A percentile compares a stretch with the other conserved stretches of the same genome.
Evolutionary conservation across 176 grass and related monocot species (phyloP).

Genomic region (Triticum dicoccoides): DNA sequence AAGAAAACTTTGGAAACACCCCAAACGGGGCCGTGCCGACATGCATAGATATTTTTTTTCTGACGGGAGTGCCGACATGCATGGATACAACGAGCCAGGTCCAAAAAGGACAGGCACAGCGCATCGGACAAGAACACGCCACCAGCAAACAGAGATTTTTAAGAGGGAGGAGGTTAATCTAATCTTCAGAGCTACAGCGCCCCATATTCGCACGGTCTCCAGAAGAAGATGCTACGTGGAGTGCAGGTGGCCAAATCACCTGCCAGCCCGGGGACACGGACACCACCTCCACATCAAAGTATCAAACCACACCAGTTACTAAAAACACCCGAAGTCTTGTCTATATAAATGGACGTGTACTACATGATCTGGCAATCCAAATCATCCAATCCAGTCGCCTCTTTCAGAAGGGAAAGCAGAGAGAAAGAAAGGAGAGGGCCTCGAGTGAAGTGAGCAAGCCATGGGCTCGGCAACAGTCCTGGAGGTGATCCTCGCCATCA

Average conservation of each 20-base stretch:
- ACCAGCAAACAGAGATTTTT: slow-evolving; percentile 6
- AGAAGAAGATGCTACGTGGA: slow-evolving; percentile 13
- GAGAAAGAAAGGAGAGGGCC: neutral
- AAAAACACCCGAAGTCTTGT: neutral
- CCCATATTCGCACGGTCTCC: neutral
- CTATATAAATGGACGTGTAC: neutral
- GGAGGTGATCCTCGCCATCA: slow-evolving; percentile 84
- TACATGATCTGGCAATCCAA: neutral
- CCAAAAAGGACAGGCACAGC: neutral
- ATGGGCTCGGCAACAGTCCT: slow-evolving; percentile 89
- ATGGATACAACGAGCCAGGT: neutral
- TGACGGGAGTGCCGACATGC: neutral
- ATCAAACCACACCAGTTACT: neutral
- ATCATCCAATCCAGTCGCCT: neutral
- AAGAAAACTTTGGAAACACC: neutral
- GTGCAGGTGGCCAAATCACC: neutral
- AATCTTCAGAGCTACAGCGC: neutral
- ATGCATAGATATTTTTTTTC: neutral
- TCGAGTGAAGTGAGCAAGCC: neutral
- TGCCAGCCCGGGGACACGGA: slow-evolving; percentile 18
- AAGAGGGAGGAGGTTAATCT: neutral
- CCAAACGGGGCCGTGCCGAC: neutral
- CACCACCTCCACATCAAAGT: neutral
- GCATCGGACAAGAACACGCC: slow-evolving; percentile 11
- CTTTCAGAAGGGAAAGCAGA: neutral